Base-by-base conservation (phyloP, 441 rosid genomes). In the Cnidoscolus chayamansa region DNA sequence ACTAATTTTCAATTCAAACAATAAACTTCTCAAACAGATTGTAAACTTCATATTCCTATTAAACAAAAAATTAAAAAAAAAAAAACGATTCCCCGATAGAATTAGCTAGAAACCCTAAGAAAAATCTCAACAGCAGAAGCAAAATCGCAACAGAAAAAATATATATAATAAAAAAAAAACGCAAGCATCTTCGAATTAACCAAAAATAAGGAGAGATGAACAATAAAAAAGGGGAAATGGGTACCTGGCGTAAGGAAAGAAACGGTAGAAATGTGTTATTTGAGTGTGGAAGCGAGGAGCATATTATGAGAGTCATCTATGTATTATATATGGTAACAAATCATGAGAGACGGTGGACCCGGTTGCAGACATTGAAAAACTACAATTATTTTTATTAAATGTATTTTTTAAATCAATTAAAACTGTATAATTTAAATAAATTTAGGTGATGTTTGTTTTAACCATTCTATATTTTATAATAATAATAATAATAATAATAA, bases 161-260 rank as follows among this genome's bases (percentile, higher is more conserved):
- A 9, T 16, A 7, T 30, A 35, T 25, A 55, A n/a, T 7, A 9
- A 2, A 13, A 61, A 31, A 35, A 35, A 1, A 58, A 1, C 59
- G 0, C 49, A 32, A 60, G 9, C 13, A 60, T 1, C 31, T 30
- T 16, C 31, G 48, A 48, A 43, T 40, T 19, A 25, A 30, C 47
- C 20, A 35, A 31, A 32, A 51, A 47, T 20, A 32, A 43, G 10
- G 53, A 37, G 10, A 25, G 1, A 67, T 17, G 43, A 12, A 48
- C 7, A 19, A 67, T 35, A 63, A 54, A 53, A 40, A 10, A 48
- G 2, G 2, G 20, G 6, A 7, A 10, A 40, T 5, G 45, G 12
- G 32, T 32, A 61, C 74, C 74, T 71, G 74, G 20, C 61, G 19
- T 17, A 20, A 20, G 19, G 37, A 56, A 32, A 63, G n/a, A 25